Base-by-base conservation (phyloP, 306 rosid genomes). In the Glycyrrhiza uralensis region DNA sequence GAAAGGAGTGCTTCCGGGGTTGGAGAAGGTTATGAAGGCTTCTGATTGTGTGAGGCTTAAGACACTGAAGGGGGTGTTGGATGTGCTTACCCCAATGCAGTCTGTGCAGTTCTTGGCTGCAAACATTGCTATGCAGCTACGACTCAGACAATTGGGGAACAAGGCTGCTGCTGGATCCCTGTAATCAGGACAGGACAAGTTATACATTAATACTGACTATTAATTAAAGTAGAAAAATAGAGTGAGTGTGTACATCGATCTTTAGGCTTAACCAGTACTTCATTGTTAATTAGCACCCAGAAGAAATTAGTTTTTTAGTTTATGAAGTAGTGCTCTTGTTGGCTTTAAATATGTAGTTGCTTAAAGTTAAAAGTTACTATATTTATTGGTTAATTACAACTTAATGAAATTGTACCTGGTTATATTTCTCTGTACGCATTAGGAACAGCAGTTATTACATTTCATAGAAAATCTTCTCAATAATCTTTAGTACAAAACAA, bases 21-120 rank as follows among this genome's bases (percentile, higher is more conserved):
- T 92, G 66, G 97, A 89, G 87, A 81, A 57, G 56, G 70, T 81
- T 0, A 81, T 92, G 93, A 87, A 92, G 81, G 85, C 80, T 45
- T 90, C 96, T 0, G 96, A 92, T 76, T 87, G 96, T 58, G 93
- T 82, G 46, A 85, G 97, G 55, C 81, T 89, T 36, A 87, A 85
- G 79, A 66, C 94, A 10, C 38, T 92, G 10, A 92, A 87, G 28
- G 92, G 86, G 3, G 54, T 89, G 24, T 22, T 87, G 80, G 97
- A 92, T 35, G 10, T 81, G 84, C 82, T 92, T 7, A 78, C 0
- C 1, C 97, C 96, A 28, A 66, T 80, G 77, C 96, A 92, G 85
- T 14, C 85, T 57, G 89, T 92, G 18, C 69, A 85, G 13, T 89
- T 89, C 71, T 68, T 87, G 83, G 90, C 90, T 9, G 79, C 87